Conservation (phyloP, 768 basidiomycete genomes). For the Fomitopsis pulvina region DNA sequence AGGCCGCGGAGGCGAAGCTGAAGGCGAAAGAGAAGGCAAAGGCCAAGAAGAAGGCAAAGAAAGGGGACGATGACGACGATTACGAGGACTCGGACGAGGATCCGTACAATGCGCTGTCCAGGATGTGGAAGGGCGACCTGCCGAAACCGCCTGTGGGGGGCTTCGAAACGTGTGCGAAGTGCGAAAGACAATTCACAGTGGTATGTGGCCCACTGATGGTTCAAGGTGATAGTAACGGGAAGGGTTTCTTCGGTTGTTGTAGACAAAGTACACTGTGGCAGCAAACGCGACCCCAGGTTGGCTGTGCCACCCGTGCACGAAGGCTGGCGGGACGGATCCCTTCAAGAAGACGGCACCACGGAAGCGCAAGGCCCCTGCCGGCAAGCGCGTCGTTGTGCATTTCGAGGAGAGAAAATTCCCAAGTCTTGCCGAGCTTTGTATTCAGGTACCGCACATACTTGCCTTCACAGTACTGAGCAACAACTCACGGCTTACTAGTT, state of each 20-base stretch:
- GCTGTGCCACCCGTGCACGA: constrained; percentile 82
- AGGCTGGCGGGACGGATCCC: constrained; percentile 69
- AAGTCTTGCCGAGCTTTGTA: constrained; percentile 72
- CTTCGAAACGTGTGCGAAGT: constrained; percentile 76
- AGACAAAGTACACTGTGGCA: constrained; percentile 87
- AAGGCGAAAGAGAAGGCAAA: constrained; percentile 38
- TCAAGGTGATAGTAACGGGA: background rate
- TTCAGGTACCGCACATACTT: constrained; percentile 42
- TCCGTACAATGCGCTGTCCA: constrained; percentile 61
- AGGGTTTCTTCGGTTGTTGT: background rate
- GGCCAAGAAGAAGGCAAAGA: constrained; percentile 21
- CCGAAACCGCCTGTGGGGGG: constrained; percentile 67
- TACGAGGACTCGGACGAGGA: constrained; percentile 51
- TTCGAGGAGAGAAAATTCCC: constrained; percentile 69
- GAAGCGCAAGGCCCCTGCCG: constrained; percentile 57
- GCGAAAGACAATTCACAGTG: constrained; percentile 81
- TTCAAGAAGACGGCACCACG: constrained; percentile 72
- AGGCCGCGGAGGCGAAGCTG: constrained; percentile 31
- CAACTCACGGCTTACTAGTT: constrained; percentile 37
- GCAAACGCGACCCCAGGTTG: constrained; percentile 65
- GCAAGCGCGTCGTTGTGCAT: constrained; percentile 59
- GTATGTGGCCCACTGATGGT: too few species aligned
- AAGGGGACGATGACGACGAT: constrained; percentile 37
- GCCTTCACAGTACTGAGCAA: background rate
- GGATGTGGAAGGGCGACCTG: constrained; percentile 28